Evolutionary conservation across 768 basidiomycete species (phyloP).

Genomic region (Russula sp.): DNA sequence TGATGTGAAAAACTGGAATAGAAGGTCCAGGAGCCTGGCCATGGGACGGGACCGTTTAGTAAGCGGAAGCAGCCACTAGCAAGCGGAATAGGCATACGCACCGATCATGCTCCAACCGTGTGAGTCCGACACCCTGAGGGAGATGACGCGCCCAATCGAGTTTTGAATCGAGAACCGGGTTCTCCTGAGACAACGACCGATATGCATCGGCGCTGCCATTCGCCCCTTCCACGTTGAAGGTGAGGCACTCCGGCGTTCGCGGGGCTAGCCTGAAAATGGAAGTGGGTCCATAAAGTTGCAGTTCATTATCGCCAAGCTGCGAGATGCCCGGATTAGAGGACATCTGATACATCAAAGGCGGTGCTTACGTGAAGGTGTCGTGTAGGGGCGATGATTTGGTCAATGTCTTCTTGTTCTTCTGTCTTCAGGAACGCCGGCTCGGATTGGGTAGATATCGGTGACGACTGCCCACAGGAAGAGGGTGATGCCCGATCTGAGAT

Average conservation of each 20-base stretch:
- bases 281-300: slow-evolving; percentile 31
- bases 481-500: slow-evolving; percentile 17
- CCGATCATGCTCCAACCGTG: slow-evolving; percentile 30
- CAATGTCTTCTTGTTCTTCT: slow-evolving; percentile 20
- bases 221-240: slow-evolving; percentile 1
- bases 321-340: slow-evolving; percentile 15
- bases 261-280: slow-evolving; percentile 32
- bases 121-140: slow-evolving; percentile 30
- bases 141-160: slow-evolving; percentile 32
- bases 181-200: slow-evolving; percentile 2
- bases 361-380: slow-evolving; percentile 18
- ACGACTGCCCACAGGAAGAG: slow-evolving; percentile 13
- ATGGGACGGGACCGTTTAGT: not conserved
- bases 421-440: slow-evolving; percentile 14
- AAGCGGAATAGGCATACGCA: slow-evolving; percentile 5
- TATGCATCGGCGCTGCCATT: slow-evolving; percentile 8
- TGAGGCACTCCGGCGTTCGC: slow-evolving; percentile 10
- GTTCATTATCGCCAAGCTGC: slow-evolving; percentile 28
- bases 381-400: slow-evolving; percentile 15
- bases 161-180: slow-evolving; percentile 7
- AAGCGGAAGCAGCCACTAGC: not conserved
- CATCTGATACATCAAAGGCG: slow-evolving; percentile 13
- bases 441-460: slow-evolving; percentile 9
- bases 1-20: slow-evolving; percentile 37
- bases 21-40: slow-evolving; percentile 34